These are phyloP conservation scores for Phytopythium boreale DNA, from an alignment of 352 stramenopile species.

Conservation along the genomic window DNA sequence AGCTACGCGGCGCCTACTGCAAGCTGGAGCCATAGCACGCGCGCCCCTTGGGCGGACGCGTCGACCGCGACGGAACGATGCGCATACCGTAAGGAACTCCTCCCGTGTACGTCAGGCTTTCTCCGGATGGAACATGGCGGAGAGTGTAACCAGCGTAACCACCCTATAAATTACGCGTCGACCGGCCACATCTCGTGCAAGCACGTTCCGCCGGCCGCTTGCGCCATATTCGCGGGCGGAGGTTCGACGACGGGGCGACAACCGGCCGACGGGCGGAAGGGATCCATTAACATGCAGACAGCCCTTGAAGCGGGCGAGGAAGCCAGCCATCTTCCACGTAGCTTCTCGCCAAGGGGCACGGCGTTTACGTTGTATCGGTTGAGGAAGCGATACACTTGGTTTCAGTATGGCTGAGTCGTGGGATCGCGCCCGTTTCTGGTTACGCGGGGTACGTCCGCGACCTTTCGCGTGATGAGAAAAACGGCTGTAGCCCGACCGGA, in stretches of 20 bases:
- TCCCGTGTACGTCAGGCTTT: neutral
- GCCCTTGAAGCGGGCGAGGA: neutral
- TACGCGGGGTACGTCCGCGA: neutral
- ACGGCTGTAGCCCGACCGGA: neutral
- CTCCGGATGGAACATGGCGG: too few species aligned
- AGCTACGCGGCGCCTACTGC: too few species aligned
- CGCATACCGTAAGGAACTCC: neutral
- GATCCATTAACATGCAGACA: neutral
- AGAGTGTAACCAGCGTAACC: neutral
- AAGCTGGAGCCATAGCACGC: neutral
- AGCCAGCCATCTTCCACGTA: neutral
- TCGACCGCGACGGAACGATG: neutral
- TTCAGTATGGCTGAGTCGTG: neutral
- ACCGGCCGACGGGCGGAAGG: neutral
- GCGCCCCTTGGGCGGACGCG: neutral
- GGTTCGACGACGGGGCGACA: neutral
- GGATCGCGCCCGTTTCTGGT: neutral
- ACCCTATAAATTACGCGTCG: neutral
- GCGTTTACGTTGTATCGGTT: neutral
- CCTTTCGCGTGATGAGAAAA: slow-evolving; percentile 2
- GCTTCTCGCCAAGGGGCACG: neutral
- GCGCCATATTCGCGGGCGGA: too few species aligned
- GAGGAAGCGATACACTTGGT: neutral
- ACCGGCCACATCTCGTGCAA: neutral
- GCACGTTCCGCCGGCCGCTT: too few species aligned